Evolutionary conservation across 805 yeast genomes (phyloP), one percentile per base, ranked within the genome.

Genomic region (baker's yeast (Saccharomyces cerevisiae)): DNA sequence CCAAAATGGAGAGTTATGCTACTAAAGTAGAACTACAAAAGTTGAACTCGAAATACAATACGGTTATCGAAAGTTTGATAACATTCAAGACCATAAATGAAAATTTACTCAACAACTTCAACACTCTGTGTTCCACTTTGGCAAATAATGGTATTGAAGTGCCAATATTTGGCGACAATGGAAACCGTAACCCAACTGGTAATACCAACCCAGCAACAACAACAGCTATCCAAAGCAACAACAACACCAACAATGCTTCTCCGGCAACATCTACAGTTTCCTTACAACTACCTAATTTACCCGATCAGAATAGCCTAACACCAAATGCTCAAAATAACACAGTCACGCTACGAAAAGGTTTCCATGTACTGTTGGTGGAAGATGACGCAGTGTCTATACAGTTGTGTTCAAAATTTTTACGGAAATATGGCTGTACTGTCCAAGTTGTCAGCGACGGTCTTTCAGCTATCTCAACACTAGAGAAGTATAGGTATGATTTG

Each of bases 391-490:
- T 87, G 41, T 87, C 96, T 61, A 86, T 89, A 52, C 88, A 86
- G 58, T 75, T 92, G 9, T 88, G 97, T 61, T 77, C 87, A 9
- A 87, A 88, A 67, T 89, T 94, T 64, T 70, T 94, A 54, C 80
- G 82, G 65, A 87, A 89, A 64, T 89, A 87, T 67, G 97, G 97
- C 0, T 91, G 97, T 68, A 83, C 89, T 13, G 96, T 92, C 4
- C 92, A 94, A 49, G 89, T 90, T 21, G 97, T 89, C 0, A 85
- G 89, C 4, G 97, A 92, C 72, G 99, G 99, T 0, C 72, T 92
- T 10, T 84, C 88, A 36, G 97, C 97, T 2, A 89, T 94, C 47
- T 79, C 83, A 32, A 85, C 83, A 0, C 80, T 87, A 30, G 91
- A 85, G 65, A 80, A 81, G 51, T 80, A 81, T 36, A 80, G 84